phyloP scores from a whole-genome alignment of 805 yeast species.

The Barnettozyma wickerhamii region DNA sequence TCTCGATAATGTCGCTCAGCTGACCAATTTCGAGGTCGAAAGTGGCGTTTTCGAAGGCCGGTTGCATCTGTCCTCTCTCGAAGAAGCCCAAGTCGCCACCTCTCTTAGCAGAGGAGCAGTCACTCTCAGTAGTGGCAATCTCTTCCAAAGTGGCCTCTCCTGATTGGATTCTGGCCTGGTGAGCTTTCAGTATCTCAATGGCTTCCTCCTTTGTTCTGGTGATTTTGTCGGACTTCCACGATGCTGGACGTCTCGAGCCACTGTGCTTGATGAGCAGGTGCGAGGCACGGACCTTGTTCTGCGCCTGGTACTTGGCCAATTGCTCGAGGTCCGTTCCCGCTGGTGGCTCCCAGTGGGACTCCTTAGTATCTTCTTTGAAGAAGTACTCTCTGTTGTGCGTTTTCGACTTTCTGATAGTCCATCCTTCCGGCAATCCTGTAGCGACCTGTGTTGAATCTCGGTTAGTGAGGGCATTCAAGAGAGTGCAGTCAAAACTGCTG shows the following conservation, averaged over 20 bases:
- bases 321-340: slow-evolving; percentile 64
- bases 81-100: slow-evolving; percentile 93
- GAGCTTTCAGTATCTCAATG: slow-evolving; percentile 51
- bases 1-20: slow-evolving; percentile 75
- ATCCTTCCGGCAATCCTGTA: slow-evolving; percentile 82
- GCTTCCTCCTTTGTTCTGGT: slow-evolving; percentile 85
- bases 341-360: slow-evolving; percentile 91
- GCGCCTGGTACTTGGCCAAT: slow-evolving; percentile 53
- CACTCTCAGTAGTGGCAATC: slow-evolving; percentile 79
- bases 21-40: slow-evolving; percentile 81
- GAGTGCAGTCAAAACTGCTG: too few species aligned
- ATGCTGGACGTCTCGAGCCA: slow-evolving; percentile 83
- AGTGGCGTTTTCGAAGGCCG: slow-evolving; percentile 85
- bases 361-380: slow-evolving; percentile 61
- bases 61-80: slow-evolving; percentile 92
- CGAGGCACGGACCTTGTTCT: slow-evolving; percentile 70
- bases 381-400: slow-evolving; percentile 84
- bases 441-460: slow-evolving; percentile 2
- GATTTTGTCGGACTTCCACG: slow-evolving; percentile 80
- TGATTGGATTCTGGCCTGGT: slow-evolving; percentile 51
- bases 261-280: slow-evolving; percentile 82
- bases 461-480: background rate
- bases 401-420: slow-evolving; percentile 77
- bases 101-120: slow-evolving; percentile 79
- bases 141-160: slow-evolving; percentile 68